Base-by-base conservation (phyloP, 495 filamentous ascomycete species). In the Achaetomiella virescens region DNA sequence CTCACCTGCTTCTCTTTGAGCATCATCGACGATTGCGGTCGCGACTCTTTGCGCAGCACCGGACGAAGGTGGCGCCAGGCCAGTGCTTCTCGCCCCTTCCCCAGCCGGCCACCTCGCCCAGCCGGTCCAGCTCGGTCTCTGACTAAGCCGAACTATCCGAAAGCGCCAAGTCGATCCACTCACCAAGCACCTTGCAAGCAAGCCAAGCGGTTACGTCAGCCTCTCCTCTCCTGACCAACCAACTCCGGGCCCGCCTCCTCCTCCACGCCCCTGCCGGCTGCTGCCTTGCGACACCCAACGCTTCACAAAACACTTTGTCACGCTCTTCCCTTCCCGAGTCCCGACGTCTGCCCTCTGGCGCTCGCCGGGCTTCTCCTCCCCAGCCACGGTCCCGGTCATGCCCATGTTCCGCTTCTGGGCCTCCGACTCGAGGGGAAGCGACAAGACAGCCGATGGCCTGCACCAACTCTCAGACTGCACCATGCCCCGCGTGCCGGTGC, bases 331-430 rank as follows among this genome's bases (percentile, higher is more conserved):
- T 38, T 36, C 59, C 42, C 65, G 61, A 62, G 57, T 55, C 54
- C 57, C 58, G 51, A 52, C 48, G 52, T 43, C 62, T n/a, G n/a
- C n/a, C n/a, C n/a, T 59, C 56, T 42, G 47, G 45, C 54, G 50
- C 36, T 58, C 49, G 46, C 61, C 56, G 55, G 41, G 40, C 38
- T 43, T 31, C 40, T 31, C 27, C n/a, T 35, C 21, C 9, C 29
- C 37, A 35, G 17, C 22, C 17, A 25, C 36, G n/a, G 22, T 17
- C 33, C 22, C 35, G 47, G 54, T 24, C 47, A 57, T 61, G 62
- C 63, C 67, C 62, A 77, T 77, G 75, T 77, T 76, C 67, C 71
- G 70, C 59, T 78, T 78, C 62, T 78, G 76, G 76, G 64, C 65
- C 60, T 72, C 73, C 60, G 73, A 77, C 52, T 64, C 72, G 15